Evolutionary conservation across 2,329 filamentous ascomycete species (phyloP).

Genomic region (Alternaria tenuissima): DNA sequence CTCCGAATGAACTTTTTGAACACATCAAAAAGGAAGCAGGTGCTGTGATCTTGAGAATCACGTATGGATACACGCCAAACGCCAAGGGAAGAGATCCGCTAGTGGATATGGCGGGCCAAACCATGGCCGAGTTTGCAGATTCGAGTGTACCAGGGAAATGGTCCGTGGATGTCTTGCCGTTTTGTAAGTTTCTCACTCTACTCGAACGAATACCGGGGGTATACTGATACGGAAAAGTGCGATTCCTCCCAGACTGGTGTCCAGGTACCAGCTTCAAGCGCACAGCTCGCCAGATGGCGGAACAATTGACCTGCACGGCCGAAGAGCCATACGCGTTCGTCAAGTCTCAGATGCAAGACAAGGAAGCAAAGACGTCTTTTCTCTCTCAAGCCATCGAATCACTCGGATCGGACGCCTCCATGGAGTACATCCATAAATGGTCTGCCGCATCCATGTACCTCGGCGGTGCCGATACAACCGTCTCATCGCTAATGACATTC

Average conservation of each 20-base stretch:
- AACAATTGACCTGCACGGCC: slow-evolving; percentile 40
- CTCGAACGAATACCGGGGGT: accelerated
- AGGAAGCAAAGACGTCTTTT: slow-evolving; percentile 49
- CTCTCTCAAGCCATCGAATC: slow-evolving; percentile 52
- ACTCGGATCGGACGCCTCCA: slow-evolving; percentile 38
- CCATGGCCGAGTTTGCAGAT: slow-evolving; percentile 53
- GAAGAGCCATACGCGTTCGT: slow-evolving; percentile 57
- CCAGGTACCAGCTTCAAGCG: slow-evolving; percentile 58
- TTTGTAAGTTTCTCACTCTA: slow-evolving; percentile 37
- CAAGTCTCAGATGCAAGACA: slow-evolving; percentile 50
- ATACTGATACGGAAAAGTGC: slow-evolving; percentile 30
- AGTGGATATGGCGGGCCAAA: slow-evolving; percentile 53
- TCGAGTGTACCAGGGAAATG: slow-evolving; percentile 55
- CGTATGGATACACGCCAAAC: slow-evolving; percentile 56
- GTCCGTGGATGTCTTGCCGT: slow-evolving; percentile 59
- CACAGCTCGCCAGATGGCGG: slow-evolving; percentile 51
- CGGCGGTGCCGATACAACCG: slow-evolving; percentile 58
- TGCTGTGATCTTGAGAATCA: slow-evolving; percentile 39
- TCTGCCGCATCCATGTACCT: slow-evolving; percentile 54
- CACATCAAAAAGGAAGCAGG: slow-evolving; percentile 41
- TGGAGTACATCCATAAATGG: slow-evolving; percentile 53
- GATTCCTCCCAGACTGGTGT: slow-evolving; percentile 56
- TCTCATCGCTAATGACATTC: slow-evolving; percentile 55
- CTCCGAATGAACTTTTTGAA: slow-evolving; percentile 33
- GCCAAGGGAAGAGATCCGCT: slow-evolving; percentile 54